phyloP scores from a whole-genome alignment of 2,329 filamentous ascomycete species.

The Polytolypa hystricis region DNA sequence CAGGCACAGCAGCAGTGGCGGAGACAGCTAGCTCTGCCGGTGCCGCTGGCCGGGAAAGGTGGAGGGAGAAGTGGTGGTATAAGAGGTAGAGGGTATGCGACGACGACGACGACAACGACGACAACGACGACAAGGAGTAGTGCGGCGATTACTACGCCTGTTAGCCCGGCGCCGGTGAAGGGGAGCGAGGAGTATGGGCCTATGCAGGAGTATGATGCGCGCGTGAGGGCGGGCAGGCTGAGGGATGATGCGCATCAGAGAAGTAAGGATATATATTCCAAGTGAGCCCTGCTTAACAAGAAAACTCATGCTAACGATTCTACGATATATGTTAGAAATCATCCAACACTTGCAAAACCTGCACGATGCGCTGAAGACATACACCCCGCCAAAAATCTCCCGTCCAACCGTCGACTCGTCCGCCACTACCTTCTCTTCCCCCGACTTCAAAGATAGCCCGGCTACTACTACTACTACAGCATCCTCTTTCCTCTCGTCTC shows the following conservation, averaged over 20 bases:
- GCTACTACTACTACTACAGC: slow-evolving; percentile 18
- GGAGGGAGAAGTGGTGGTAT: too few relatives aligned
- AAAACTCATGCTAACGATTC: slow-evolving; percentile 1
- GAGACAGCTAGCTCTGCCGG: too few relatives aligned
- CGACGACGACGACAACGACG: too few relatives aligned
- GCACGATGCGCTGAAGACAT: slow-evolving; percentile 67
- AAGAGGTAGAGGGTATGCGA: too few relatives aligned
- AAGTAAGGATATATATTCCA: slow-evolving; percentile 54
- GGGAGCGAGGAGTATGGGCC: slow-evolving; percentile 52
- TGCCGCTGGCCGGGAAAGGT: too few relatives aligned
- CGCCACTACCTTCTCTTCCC: slow-evolving; percentile 32
- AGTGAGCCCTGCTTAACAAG: too few relatives aligned
- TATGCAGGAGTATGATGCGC: slow-evolving; percentile 74
- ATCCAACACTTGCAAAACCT: slow-evolving; percentile 83
- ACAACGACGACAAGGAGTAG: not conserved
- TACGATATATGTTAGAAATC: too few relatives aligned
- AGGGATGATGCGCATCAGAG: slow-evolving; percentile 86
- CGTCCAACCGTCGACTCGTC: slow-evolving; percentile 67
- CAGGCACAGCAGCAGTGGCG: too few relatives aligned
- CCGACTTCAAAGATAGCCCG: too few relatives aligned
- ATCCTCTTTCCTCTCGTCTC: slow-evolving; percentile 41
- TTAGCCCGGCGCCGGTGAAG: not conserved
- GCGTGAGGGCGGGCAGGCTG: slow-evolving; percentile 62
- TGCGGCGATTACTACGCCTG: not conserved
- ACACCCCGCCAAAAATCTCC: slow-evolving; percentile 61